Evolutionary conservation across 192 early-diverging fungal genomes (phyloP).

Genomic region (Coemansia sp.): DNA sequence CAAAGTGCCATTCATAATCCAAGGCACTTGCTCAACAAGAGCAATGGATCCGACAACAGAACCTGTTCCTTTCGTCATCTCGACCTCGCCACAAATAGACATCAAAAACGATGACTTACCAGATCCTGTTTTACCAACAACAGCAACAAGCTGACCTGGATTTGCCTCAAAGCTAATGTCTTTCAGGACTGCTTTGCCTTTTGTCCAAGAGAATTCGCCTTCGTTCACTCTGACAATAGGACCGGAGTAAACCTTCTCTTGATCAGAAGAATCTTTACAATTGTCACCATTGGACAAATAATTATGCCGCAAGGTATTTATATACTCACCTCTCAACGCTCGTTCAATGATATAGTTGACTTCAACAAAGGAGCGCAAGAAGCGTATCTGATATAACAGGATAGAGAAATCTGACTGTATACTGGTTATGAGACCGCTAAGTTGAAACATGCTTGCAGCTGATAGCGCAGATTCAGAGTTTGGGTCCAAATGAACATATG

Average conservation of each 20-base stretch:
- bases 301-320: conserved; percentile 17
- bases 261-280: no score
- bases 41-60: no score
- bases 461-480: background rate
- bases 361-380: background rate
- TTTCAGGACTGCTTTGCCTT: conserved; percentile 7
- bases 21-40: no score
- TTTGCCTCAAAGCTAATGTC: conserved; percentile 56
- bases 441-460: conserved; percentile 19
- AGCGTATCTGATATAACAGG: background rate
- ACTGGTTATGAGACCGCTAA: conserved; percentile 1
- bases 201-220: conserved; percentile 31
- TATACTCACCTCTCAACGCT: conserved; percentile 23
- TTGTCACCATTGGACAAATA: background rate
- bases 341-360: conserved; percentile 16
- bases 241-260: background rate
- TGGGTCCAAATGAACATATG: conserved; percentile 17
- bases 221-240: conserved; percentile 7
- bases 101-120: conserved; percentile 84
- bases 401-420: background rate
- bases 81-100: conserved; percentile 86
- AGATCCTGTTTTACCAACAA: conserved; percentile 82
- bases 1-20: no score
- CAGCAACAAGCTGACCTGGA: conserved; percentile 65
- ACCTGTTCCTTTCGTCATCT: conserved; percentile 50